Percentiles rank a stretch among this genome's conserved stretches.
phyloP scores from a whole-genome alignment of 2,329 filamentous ascomycete species.

The Macrophomina pseudophaseolina region DNA sequence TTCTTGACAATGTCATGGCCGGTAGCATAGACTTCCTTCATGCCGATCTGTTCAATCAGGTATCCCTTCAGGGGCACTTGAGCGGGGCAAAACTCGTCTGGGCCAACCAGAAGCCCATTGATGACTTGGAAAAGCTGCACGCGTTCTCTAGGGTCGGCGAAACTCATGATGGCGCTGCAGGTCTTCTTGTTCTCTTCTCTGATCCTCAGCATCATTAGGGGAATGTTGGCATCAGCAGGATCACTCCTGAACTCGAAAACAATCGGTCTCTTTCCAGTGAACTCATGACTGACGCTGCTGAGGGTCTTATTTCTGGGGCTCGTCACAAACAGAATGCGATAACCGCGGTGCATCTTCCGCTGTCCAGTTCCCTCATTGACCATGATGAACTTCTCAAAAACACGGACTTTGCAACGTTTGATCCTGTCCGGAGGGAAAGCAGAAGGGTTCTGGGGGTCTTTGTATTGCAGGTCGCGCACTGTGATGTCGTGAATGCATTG shows the following conservation, averaged over 20 bases:
- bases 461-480: conserved; percentile 78
- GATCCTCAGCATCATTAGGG: conserved; percentile 73
- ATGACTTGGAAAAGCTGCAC: conserved; percentile 73
- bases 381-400: conserved; percentile 75
- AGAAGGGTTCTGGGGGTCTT: conserved; percentile 72
- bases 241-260: conserved; percentile 71
- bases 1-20: conserved; percentile 49
- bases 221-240: conserved; percentile 67
- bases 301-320: conserved; percentile 77
- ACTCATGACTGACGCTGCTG: conserved; percentile 74
- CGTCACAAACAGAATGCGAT: conserved; percentile 77
- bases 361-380: conserved; percentile 74
- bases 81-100: conserved; percentile 71
- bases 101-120: conserved; percentile 71
- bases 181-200: conserved; percentile 59
- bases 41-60: conserved; percentile 63
- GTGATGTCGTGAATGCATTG: conserved; percentile 70
- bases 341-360: conserved; percentile 77
- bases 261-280: conserved; percentile 69
- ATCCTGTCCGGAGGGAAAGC: conserved; percentile 78
- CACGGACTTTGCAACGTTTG: conserved; percentile 70
- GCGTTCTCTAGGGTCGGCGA: conserved; percentile 74
- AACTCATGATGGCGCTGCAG: conserved; percentile 77
- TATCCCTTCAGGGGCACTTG: conserved; percentile 71
- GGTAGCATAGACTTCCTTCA: conserved; percentile 51